Conservation (phyloP, 75 land plant species). For the Ceratopteris richardii region DNA sequence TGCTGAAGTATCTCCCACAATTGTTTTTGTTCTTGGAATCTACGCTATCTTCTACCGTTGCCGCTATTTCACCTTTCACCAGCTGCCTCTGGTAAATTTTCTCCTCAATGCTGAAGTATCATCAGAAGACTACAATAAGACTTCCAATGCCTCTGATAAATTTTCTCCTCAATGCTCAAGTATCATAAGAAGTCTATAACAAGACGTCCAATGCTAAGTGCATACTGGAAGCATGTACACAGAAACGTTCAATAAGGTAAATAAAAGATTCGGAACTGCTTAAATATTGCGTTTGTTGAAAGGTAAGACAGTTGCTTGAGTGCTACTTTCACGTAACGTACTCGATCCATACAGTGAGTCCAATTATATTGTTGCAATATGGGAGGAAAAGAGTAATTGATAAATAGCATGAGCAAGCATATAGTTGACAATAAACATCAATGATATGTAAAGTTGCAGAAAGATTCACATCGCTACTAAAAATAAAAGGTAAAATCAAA, state of each 20-base stretch:
- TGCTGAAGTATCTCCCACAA: conserved; percentile 28
- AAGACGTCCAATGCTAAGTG: background rate
- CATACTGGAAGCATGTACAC: background rate
- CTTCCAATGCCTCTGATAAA: background rate
- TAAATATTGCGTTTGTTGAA: too few relatives aligned
- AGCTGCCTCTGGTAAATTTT: conserved; percentile 40
- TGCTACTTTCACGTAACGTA: too few relatives aligned
- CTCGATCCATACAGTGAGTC: too few relatives aligned
- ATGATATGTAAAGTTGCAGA: too few relatives aligned
- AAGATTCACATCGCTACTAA: too few relatives aligned
- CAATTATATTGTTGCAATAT: too few relatives aligned
- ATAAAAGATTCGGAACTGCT: background rate
- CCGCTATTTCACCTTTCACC: conserved; percentile 34
- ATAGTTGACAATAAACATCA: too few relatives aligned
- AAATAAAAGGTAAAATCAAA: too few relatives aligned
- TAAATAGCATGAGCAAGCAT: too few relatives aligned
- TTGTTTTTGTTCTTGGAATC: conserved; percentile 4
- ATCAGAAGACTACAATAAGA: conserved; percentile 6
- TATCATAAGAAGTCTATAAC: background rate
- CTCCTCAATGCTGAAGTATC: conserved; percentile 29
- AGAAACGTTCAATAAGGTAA: background rate
- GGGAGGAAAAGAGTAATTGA: too few relatives aligned
- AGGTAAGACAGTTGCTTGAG: too few relatives aligned
- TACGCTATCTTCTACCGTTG: conserved; percentile 20
- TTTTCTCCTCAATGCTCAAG: too few relatives aligned